Conservation (phyloP, 129 eudicot species). For the Pittosporum tobira region DNA sequence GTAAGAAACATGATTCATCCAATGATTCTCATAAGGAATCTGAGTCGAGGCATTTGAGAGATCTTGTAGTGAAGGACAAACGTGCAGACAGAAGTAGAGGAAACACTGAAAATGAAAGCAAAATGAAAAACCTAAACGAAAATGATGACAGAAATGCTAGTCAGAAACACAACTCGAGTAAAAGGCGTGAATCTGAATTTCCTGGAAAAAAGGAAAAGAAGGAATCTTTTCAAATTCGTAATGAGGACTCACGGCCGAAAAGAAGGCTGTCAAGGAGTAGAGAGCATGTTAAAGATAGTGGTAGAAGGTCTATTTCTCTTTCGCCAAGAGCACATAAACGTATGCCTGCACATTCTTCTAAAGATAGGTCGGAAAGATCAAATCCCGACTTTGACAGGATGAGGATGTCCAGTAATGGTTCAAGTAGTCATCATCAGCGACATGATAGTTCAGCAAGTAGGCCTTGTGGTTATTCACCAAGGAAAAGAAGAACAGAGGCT, state of each 20-base stretch:
- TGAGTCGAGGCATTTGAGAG: conserved; percentile 40
- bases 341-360: conserved; percentile 45
- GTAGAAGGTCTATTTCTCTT: conserved; percentile 43
- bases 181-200: conserved; percentile 25
- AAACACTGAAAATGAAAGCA: conserved; percentile 45
- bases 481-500: conserved; percentile 85
- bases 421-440: conserved; percentile 42
- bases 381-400: conserved; percentile 45
- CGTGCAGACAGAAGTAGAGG: conserved; percentile 32
- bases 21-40: conserved; percentile 31
- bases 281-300: conserved; percentile 53
- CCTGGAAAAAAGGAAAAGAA: conserved; percentile 38
- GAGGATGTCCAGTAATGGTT: conserved; percentile 46
- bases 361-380: conserved; percentile 44
- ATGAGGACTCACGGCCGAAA: conserved; percentile 48
- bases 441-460: conserved; percentile 53
- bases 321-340: conserved; percentile 52
- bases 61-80: conserved; percentile 25
- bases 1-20: conserved; percentile 37
- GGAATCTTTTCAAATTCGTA: conserved; percentile 23
- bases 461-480: conserved; percentile 96
- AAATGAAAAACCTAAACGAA: conserved; percentile 36
- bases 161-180: conserved; percentile 40
- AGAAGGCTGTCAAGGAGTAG: conserved; percentile 65
- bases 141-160: conserved; percentile 36